A percentile compares a stretch with the other conserved stretches of the same genome.
These are phyloP conservation scores for Xylaria venustula DNA, from an alignment of 495 filamentous ascomycete species.

Conservation along the genomic window DNA sequence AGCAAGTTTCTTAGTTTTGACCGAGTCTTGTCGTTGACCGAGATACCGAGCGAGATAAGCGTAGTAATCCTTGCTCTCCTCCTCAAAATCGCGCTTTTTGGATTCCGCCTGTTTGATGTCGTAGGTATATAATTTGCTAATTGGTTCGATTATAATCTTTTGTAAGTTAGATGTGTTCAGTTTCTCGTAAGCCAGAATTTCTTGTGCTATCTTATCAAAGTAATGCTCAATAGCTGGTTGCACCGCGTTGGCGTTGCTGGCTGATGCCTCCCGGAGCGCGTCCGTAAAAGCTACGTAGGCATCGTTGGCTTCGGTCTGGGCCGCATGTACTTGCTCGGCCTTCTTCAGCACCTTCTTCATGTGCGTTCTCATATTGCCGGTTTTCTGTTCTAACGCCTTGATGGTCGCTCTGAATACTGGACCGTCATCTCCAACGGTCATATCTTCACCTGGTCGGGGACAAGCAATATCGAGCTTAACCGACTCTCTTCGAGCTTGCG, in stretches of 20 bases:
- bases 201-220: conserved; percentile 91
- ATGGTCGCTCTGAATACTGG: conserved; percentile 95
- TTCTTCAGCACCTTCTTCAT: conserved; percentile 96
- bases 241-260: conserved; percentile 90
- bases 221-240: conserved; percentile 96
- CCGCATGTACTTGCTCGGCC: conserved; percentile 78
- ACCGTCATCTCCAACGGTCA: conserved; percentile 85
- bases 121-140: conserved; percentile 84
- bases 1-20: conserved; percentile 93
- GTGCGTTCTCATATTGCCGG: conserved; percentile 83
- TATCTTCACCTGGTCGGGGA: conserved; percentile 82
- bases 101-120: conserved; percentile 98
- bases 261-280: conserved; percentile 82
- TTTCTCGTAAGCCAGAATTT: conserved; percentile 84
- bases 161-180: conserved; percentile 83
- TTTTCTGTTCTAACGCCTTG: conserved; percentile 95
- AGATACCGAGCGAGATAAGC: conserved; percentile 91
- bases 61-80: conserved; percentile 98
- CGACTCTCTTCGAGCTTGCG: conserved; percentile 43
- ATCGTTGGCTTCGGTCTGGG: conserved; percentile 81
- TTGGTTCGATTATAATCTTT: conserved; percentile 88
- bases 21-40: conserved; percentile 88
- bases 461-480: conserved; percentile 86
- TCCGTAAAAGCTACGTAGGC: conserved; percentile 80
- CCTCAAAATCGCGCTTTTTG: conserved; percentile 97